Percentiles rank a stretch among this genome's conserved stretches.
Evolutionary conservation across 768 basidiomycete genomes (phyloP).

Genomic region (Neoboletus brunneissimus): DNA sequence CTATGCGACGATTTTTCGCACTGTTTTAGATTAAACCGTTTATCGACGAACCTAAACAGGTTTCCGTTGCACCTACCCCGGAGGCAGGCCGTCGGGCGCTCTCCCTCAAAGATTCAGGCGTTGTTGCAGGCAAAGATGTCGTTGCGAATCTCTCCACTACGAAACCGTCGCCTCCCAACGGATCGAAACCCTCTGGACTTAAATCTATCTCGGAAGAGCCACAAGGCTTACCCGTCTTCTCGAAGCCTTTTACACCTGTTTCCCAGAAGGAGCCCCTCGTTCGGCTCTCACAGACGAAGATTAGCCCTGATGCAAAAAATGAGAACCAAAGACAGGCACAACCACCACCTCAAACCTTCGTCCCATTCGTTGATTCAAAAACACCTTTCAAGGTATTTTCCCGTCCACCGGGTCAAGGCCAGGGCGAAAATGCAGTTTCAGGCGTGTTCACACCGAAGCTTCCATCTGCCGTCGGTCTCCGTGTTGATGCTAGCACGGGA

Average conservation of each 20-base stretch:
- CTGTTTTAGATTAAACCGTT: conserved; percentile 63
- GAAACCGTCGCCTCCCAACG: conserved; percentile 30
- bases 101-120: conserved; percentile 46
- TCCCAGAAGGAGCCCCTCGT: conserved; percentile 37
- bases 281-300: conserved; percentile 23
- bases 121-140: conserved; percentile 13
- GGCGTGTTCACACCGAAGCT: conserved; percentile 47
- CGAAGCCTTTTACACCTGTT: conserved; percentile 64
- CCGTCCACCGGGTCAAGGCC: conserved; percentile 48
- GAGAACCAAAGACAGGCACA: conserved; percentile 17
- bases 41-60: conserved; percentile 51
- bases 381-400: conserved; percentile 64
- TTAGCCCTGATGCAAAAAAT: conserved; percentile 16
- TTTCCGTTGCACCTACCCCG: conserved; percentile 33
- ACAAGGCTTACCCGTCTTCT: conserved; percentile 44
- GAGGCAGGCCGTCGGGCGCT: conserved; percentile 42
- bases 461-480: conserved; percentile 8
- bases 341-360: conserved; percentile 37
- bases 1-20: neutral
- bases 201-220: conserved; percentile 38
- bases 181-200: conserved; percentile 26
- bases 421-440: conserved; percentile 36
- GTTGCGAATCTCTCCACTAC: conserved; percentile 13
- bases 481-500: conserved; percentile 3
- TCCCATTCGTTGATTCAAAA: conserved; percentile 39